Conservation (phyloP, 116 monocot genomes). For the Zostera marina region DNA sequence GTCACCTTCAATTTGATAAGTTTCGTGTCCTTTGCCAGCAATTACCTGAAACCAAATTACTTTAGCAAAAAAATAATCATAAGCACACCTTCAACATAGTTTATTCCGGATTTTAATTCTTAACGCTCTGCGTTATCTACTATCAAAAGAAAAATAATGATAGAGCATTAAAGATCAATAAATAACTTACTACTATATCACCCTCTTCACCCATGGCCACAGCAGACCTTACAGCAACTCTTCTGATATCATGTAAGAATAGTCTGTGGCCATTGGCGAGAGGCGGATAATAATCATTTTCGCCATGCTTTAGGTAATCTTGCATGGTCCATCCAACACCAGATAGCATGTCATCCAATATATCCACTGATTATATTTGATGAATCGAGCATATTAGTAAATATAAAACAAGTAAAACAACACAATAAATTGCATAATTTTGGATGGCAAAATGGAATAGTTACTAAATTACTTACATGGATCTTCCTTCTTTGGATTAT, state of each 20-base stretch:
- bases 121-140: neutral
- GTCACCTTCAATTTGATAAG: slow-evolving; percentile 77
- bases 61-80: neutral
- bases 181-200: slow-evolving; percentile 81
- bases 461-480: slow-evolving; percentile 20
- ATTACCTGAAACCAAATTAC: slow-evolving; percentile 36
- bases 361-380: slow-evolving; percentile 48
- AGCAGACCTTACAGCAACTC: slow-evolving; percentile 83
- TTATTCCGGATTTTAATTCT: neutral
- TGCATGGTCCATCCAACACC: slow-evolving; percentile 96
- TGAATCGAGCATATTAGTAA: slow-evolving; percentile 2
- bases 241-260: slow-evolving; percentile 92
- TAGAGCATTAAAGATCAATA: neutral
- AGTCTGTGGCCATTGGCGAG: slow-evolving; percentile 88
- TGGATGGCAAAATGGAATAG: neutral
- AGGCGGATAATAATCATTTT: slow-evolving; percentile 90
- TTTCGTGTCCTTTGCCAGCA: slow-evolving; percentile 82
- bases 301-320: slow-evolving; percentile 78
- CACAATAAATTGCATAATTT: neutral
- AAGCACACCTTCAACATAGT: neutral
- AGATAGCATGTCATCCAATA: slow-evolving; percentile 94
- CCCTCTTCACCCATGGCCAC: slow-evolving; percentile 99
- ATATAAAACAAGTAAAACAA: neutral
- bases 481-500: slow-evolving; percentile 53
- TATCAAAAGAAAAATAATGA: slow-evolving; percentile 3